A percentile compares a stretch with the other conserved stretches of the same genome.
Evolutionary conservation across 2,329 filamentous ascomycete species (phyloP).

Genomic region (Fusarium anthophilum): DNA sequence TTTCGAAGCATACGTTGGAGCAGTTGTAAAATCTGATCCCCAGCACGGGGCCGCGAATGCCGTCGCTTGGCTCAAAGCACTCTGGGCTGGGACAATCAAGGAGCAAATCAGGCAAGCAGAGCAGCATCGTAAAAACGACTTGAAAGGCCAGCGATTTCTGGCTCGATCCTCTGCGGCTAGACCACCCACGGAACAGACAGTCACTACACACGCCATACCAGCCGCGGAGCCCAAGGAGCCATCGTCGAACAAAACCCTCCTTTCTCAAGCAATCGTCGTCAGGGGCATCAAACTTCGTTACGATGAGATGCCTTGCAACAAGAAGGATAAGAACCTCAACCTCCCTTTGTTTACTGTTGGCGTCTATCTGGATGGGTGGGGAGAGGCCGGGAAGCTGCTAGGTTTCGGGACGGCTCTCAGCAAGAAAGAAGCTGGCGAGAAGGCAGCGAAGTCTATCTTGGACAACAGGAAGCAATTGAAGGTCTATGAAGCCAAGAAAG

Average conservation of each 20-base stretch:
- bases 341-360: conserved; percentile 70
- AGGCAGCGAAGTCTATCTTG: conserved; percentile 71
- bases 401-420: conserved; percentile 71
- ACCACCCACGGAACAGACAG: background rate
- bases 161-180: background rate
- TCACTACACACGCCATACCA: background rate
- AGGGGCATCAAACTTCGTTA: conserved; percentile 71
- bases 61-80: conserved; percentile 74
- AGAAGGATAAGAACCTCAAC: conserved; percentile 63
- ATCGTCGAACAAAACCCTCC: conserved; percentile 43
- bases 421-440: conserved; percentile 75
- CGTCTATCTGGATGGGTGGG: conserved; percentile 74
- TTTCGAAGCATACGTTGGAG: conserved; percentile 91
- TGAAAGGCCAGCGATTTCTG: background rate
- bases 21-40: conserved; percentile 74
- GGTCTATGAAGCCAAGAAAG: conserved; percentile 59
- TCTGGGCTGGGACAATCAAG: conserved; percentile 76
- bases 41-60: conserved; percentile 68
- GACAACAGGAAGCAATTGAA: conserved; percentile 72
- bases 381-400: conserved; percentile 68
- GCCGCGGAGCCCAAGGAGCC: background rate
- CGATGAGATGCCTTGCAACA: conserved; percentile 61
- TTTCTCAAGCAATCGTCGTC: conserved; percentile 56
- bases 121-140: conserved; percentile 21
- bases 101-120: conserved; percentile 61